Base-by-base conservation (phyloP, 176 grass and related monocot genomes). In the Stipa capillata region DNA sequence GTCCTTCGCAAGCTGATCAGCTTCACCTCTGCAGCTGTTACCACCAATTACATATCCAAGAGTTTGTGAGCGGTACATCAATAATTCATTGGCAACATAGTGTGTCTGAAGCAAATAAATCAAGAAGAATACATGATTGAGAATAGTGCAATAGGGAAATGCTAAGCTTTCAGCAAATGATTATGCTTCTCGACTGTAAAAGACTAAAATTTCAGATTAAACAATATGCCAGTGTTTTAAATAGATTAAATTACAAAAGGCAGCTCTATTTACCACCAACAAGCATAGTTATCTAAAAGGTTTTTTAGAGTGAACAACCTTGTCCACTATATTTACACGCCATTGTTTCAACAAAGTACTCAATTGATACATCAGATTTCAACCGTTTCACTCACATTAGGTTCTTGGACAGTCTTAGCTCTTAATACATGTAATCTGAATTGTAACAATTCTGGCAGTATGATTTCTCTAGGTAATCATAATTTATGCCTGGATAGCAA, bases 41-140 rank as follows among this genome's bases (percentile, higher is more conserved):
- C 94, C 94, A 73, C 94, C 94, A 45, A 94, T 97, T 54, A 94
- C 85, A 75, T 90, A 90, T 33, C 84, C 94, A 72, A 97, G 82
- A 48, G 86, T 97, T 89, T 97, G 94, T 16, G 91, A 94, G 43
- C 94, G 94, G 59, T 92, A 60, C 68, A 90, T 94, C 79, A 97
- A 86, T 71, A 97, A 86, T 73, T 97, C 91, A 69, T 97, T 92
- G 7, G 87, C 91, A 32, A 94, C 94, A 72, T 84, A 88, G 90
- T 97, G 87, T 70, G 91, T 94, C 94, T 97, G 82, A 51, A 86
- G 7, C 78, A 67, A 89, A 32, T 50, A 70, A 69, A 77, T 23
- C 6, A 0, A 47, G 0, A 76, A 47, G 0, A 76, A 82, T 2
- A 63, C 20, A 71, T 2, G 3, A 57, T 31, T 66, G 50, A 47